Evolutionary conservation across 2,329 filamentous ascomycete species (phyloP), one percentile per base, ranked within the genome.

Genomic region (Westerdykella ornata): DNA sequence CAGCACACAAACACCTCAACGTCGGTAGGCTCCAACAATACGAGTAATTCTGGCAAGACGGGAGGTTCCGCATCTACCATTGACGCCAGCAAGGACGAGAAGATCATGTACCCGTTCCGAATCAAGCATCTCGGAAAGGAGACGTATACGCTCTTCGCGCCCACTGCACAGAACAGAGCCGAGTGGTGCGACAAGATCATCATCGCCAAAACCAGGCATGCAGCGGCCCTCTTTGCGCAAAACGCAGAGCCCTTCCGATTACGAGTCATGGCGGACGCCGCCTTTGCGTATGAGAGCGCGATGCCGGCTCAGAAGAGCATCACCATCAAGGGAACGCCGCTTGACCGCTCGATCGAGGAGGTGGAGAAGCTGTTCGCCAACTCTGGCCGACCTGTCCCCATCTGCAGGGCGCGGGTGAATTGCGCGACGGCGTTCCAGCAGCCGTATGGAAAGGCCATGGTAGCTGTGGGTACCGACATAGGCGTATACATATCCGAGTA

Each of bases 151-250:
- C 72, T 98, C 1, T 97, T 94, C 62, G 89, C 90, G 0, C 78
- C 83, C 5, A 84, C 81, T 1, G 78, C 82, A 2, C 77, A 83
- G 46, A 84, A 82, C 54, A 78, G 92, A 43, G 75, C 81, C 47
- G 87, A 94, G 37, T 98, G 94, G 94, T 94, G 88, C 57, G 81
- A 81, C 49, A 94, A 88, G 67, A 94, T 98, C 54, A 83, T 94
- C 35, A 85, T 94, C 65, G 92, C 92, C 22, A 98, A 98, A 72
- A 94, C 88, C 5, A 82, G 84, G 44, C 89, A 98, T 62, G 92
- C 92, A 16, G 84, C 88, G 38, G 86, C 89, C 3, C 72, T 97
- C 4, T 85, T 86, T 65, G 81, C 85, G 3, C 92, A 98, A 59
- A 94, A 97, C 60, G 90, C 92, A 0, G 92, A 98, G 64, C 92